phyloP scores from a whole-genome alignment of 768 basidiomycete species.

The Macrolepiota dolichaula region DNA sequence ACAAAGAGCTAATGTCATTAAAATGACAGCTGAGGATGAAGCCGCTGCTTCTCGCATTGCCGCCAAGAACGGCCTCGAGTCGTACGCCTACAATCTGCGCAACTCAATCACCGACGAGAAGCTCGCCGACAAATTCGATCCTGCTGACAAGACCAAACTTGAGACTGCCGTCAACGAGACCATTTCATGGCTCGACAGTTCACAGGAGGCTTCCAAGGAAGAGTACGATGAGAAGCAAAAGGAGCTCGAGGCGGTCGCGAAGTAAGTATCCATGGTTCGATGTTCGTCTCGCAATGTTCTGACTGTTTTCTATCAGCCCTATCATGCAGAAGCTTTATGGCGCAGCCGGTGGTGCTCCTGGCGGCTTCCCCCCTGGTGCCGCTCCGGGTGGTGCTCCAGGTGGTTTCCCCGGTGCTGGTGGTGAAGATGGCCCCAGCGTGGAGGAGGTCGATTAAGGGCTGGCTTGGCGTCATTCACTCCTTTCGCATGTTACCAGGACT shows the following conservation, averaged over 20 bases:
- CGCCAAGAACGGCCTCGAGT: constrained; percentile 91
- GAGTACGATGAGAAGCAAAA: constrained; percentile 93
- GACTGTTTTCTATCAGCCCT: constrained; percentile 28
- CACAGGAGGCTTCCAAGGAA: constrained; percentile 89
- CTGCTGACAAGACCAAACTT: constrained; percentile 82
- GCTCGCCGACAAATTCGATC: constrained; percentile 83
- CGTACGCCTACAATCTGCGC: constrained; percentile 92
- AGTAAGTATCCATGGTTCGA: constrained; percentile 26
- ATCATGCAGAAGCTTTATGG: constrained; percentile 77
- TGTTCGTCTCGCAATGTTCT: not conserved
- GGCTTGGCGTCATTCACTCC: constrained; percentile 12
- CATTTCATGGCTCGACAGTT: constrained; percentile 81
- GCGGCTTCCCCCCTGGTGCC: constrained; percentile 62
- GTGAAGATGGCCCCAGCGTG: constrained; percentile 84
- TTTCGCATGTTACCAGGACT: constrained; percentile 15
- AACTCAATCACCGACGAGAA: constrained; percentile 86
- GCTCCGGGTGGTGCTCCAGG: constrained; percentile 63
- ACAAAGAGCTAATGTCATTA: too few species aligned
- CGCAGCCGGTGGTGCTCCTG: constrained; percentile 63
- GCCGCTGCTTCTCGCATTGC: constrained; percentile 79
- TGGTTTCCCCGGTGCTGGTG: constrained; percentile 54
- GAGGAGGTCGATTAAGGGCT: constrained; percentile 78
- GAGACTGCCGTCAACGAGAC: constrained; percentile 78
- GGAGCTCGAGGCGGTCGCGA: constrained; percentile 84
- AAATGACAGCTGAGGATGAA: constrained; percentile 83